Evolutionary conservation across 2,329 filamentous ascomycete genomes (phyloP).

Genomic region (Chrysoporthe cubensis): DNA sequence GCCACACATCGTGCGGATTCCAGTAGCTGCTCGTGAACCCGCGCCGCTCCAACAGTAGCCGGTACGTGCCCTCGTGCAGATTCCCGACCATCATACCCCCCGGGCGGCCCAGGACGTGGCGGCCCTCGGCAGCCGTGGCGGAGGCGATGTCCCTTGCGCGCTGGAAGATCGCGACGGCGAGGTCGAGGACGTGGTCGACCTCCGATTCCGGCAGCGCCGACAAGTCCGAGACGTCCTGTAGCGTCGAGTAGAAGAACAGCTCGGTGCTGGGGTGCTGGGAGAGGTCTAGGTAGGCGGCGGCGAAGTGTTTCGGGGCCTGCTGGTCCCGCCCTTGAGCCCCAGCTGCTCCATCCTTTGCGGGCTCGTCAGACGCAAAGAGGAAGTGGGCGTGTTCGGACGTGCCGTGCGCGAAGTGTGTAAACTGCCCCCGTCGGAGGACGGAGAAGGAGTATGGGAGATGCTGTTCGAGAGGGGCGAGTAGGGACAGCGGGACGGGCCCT

Average conservation of each 20-base stretch:
- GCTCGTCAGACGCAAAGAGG: constrained; percentile 41
- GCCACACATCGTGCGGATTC: constrained; percentile 59
- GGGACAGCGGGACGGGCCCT: constrained; percentile 31
- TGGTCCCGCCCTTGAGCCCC: neutral
- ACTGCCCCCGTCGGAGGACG: constrained; percentile 66
- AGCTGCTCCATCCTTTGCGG: constrained; percentile 2
- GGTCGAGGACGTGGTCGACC: constrained; percentile 38
- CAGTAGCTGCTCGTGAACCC: constrained; percentile 35
- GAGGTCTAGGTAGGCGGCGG: constrained; percentile 65
- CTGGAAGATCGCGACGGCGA: constrained; percentile 38
- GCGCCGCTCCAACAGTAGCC: constrained; percentile 34
- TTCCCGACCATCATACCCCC: constrained; percentile 43
- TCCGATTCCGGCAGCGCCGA: constrained; percentile 21
- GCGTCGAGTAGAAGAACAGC: constrained; percentile 63
- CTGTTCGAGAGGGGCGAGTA: constrained; percentile 52
- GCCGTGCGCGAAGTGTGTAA: constrained; percentile 48
- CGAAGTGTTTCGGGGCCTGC: constrained; percentile 43
- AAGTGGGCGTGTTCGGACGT: constrained; percentile 49
- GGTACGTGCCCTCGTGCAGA: constrained; percentile 35
- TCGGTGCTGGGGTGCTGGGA: constrained; percentile 65
- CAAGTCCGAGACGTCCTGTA: constrained; percentile 43
- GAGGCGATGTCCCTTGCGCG: constrained; percentile 34
- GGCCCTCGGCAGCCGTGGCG: constrained; percentile 30
- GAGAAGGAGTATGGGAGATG: constrained; percentile 63
- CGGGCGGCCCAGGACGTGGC: constrained; percentile 24